Conservation (phyloP, 192 early-diverging fungal species). For the Diversispora epigaea region DNA sequence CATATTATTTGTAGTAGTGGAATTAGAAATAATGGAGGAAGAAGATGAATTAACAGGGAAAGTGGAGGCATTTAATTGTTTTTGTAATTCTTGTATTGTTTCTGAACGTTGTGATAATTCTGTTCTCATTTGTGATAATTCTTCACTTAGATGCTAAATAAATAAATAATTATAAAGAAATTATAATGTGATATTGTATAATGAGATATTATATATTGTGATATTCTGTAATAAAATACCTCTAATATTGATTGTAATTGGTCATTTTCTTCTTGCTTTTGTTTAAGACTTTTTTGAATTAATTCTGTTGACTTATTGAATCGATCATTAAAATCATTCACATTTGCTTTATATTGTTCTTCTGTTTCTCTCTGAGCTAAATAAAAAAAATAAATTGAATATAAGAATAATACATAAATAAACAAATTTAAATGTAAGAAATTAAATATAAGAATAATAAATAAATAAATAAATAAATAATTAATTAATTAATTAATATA, state of each 20-base stretch:
- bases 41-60: neutral
- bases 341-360: conserved; percentile 1
- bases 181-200: neutral
- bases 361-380: conserved; percentile 37
- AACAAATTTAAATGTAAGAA: neutral
- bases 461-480: neutral
- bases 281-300: conserved; percentile 37
- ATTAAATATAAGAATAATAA: neutral
- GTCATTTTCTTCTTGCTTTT: conserved; percentile 52
- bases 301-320: conserved; percentile 40
- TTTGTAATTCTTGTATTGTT: conserved; percentile 13
- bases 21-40: too few relatives aligned
- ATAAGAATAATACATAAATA: neutral
- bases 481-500: neutral
- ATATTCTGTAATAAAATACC: neutral
- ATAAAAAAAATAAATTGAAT: neutral
- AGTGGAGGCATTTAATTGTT: neutral
- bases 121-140: conserved; percentile 6
- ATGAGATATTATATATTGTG: neutral
- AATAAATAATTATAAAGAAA: neutral
- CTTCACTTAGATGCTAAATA: conserved; percentile 13
- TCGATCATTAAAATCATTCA: conserved; percentile 38
- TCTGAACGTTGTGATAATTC: conserved; percentile 7
- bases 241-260: conserved; percentile 45
- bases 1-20: too few relatives aligned